Base-by-base conservation (phyloP, 176 grass and related monocot species). In the Zoysia pacifica region DNA sequence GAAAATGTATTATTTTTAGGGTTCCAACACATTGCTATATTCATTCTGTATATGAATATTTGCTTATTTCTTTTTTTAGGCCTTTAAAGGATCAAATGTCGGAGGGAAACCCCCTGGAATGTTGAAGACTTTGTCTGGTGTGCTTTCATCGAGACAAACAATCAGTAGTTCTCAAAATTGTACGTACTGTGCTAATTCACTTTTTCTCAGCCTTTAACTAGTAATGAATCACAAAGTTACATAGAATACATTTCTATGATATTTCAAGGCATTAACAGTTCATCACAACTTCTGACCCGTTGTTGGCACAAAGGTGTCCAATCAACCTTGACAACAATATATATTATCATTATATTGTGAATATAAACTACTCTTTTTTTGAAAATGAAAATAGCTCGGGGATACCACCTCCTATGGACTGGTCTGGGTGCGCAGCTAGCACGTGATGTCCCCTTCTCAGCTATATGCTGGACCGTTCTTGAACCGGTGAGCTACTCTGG, bases 381-480 rank as follows among this genome's bases (percentile, higher is more conserved):
- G 36, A 82, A 69, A 65, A 61, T 87, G 48, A 60, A 11, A 74
- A 74, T 68, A 92, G 89, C 87, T 74, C 82, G 86, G 47, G 81
- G 89, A 48, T 97, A 94, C 65, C 87, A 82, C 38, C 71, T 92
- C 74, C 87, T 94, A 5, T 97, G 94, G 94, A 97, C 90, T 79
- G 94, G 94, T 81, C 81, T 94, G 20, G 94, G 94, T 92, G 94
- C 91, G 70, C 91, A 97, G 85, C 86, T 97, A 83, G 91, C 91
- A 51, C 89, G 94, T 18, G 94, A 97, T 78, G 87, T 94, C 73
- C 94, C 94, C 54, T 97, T 92, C 56, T 97, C 94, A 77, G 91
- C 91, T 79, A 92, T 97, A 78, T 97, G 91, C 43, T 97, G 94
- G 91, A 70, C 83, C 12, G 83, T 89, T 83, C 94, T 97, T 89